Base-by-base conservation (phyloP, 2,329 filamentous ascomycete genomes). In the Fusarium agapanthi region DNA sequence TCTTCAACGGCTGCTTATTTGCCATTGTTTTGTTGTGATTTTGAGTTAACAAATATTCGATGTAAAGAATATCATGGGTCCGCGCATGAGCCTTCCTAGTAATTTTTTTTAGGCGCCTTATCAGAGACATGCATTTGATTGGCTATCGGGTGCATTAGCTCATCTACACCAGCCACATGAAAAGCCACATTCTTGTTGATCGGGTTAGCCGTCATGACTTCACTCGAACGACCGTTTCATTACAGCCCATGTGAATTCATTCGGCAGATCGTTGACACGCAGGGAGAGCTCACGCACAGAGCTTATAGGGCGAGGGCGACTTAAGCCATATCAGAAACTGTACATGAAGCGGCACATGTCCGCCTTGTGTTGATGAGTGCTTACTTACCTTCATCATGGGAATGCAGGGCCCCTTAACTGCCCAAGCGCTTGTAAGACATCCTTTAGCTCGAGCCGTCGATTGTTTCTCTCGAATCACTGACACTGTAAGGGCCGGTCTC, bases 1-100 rank as follows among this genome's bases (percentile, higher is more conserved):
- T 98, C 86, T 95, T 97, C 76, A 89, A 86, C 24, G 88, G 85
- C 67, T 89, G 84, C 81, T 89, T 90, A 69, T 84, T 88, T 61
- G 90, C 88, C 90, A 92, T 82, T 63, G 54, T 75, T 50, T 40
- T 47, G 65, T 56, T 73, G 65, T 67, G 65, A 45, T 50, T 60
- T 24, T 32, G 53, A 73, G 32, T 68, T 65, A 60, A 65, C 57
- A 48, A 69, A 62, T 60, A 67, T 62, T 73, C 50, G 62, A 66
- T 71, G 73, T 44, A 69, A 61, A 75, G 66, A 67, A 65, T 53
- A 67, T 77, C 74, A 76, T 70, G 66, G 54, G 65, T 53, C 54
- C 18, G 26, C 65, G 66, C 62, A 63, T 63, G 56, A 62, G 56
- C 35, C 60, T 68, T 71, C 59, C 57, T 66, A 64, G 58, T 67